These are phyloP conservation scores for Lepidium aucheri DNA, from an alignment of 345 rosid species.

Conservation along the genomic window DNA sequence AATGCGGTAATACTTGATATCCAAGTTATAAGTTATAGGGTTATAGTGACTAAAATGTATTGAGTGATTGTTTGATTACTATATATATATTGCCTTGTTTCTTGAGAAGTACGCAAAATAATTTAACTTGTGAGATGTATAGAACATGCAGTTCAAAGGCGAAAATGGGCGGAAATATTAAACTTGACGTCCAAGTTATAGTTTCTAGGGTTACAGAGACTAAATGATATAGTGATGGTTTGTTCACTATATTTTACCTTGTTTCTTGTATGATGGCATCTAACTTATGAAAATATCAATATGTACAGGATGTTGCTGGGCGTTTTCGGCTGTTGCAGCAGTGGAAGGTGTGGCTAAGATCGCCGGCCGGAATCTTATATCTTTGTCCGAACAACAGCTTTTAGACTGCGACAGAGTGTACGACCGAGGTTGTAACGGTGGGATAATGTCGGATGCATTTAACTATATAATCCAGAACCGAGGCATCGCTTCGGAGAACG, in stretches of 20 bases:
- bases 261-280: too few relatives aligned
- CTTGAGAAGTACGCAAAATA: background rate
- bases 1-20: constrained; percentile 26
- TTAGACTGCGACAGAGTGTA: constrained; percentile 23
- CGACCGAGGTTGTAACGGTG: constrained; percentile 46
- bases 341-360: constrained; percentile 26
- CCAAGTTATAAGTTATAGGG: background rate
- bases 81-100: background rate
- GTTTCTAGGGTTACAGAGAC: background rate
- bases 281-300: background rate
- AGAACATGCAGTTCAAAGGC: background rate
- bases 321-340: constrained; percentile 59
- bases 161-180: background rate
- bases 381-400: constrained; percentile 26
- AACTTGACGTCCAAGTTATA: constrained; percentile 1
- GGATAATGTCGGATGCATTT: constrained; percentile 48
- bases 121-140: background rate
- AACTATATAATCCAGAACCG: constrained; percentile 29
- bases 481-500: constrained; percentile 44
- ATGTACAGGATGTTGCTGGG: constrained; percentile 45
- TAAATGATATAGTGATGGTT: background rate
- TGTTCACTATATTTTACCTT: background rate
- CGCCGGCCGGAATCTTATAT: constrained; percentile 9
- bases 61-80: too few relatives aligned
- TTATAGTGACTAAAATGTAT: too few relatives aligned